Conservation (phyloP, 305 asterid species). For the Fraxinus greggii region DNA sequence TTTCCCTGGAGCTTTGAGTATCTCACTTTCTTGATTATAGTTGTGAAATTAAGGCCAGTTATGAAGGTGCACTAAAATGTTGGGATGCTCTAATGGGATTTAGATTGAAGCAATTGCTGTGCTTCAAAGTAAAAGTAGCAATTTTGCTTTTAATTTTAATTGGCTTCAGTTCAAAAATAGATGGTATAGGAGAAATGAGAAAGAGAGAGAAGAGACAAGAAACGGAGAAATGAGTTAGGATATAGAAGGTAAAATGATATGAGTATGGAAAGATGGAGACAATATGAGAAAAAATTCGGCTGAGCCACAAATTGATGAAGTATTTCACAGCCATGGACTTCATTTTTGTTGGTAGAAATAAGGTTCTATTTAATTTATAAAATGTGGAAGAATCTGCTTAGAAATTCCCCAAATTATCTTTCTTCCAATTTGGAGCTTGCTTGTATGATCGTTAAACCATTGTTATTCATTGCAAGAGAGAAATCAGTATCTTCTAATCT, state of each 20-base stretch:
- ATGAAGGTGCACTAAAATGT: not conserved
- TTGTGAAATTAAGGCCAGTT: not conserved
- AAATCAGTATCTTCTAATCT: not conserved
- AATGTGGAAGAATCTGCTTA: not conserved
- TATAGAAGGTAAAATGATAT: not conserved
- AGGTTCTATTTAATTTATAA: not conserved
- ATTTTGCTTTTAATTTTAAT: not conserved
- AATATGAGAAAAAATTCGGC: not conserved
- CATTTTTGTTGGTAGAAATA: not conserved
- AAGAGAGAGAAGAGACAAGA: not conserved
- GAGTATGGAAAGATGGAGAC: not conserved
- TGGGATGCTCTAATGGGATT: not conserved
- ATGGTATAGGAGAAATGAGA: not conserved
- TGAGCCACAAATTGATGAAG: not conserved
- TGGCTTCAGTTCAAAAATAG: not conserved
- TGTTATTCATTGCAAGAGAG: not conserved
- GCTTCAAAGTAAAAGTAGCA: not conserved
- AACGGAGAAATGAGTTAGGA: not conserved
- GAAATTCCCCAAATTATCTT: not conserved
- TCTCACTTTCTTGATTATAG: not conserved
- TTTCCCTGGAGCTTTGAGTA: not conserved
- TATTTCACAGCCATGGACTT: not conserved
- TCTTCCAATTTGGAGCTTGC: not conserved
- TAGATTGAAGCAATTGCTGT: not conserved
- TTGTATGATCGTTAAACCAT: not conserved